Evolutionary conservation across 495 filamentous ascomycete species (phyloP).

Genomic region (Neurospora sp.): DNA sequence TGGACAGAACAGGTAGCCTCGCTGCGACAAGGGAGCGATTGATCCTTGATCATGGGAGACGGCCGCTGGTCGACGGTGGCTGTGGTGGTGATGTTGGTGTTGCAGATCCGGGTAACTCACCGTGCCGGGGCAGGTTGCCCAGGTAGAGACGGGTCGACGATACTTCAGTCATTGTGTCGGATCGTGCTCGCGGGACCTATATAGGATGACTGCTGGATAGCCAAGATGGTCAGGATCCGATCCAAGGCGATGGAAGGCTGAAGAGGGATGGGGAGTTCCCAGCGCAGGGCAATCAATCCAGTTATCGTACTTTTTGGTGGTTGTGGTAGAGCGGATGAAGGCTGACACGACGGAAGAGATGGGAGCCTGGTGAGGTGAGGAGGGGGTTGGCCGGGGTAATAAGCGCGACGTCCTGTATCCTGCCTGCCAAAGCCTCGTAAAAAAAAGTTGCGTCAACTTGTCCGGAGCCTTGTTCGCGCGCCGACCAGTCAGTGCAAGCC

Average conservation of each 20-base stretch:
- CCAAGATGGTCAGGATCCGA: background rate
- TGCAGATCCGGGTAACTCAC: slow-evolving; percentile 47
- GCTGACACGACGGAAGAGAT: background rate
- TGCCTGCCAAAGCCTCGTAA: background rate
- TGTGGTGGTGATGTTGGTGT: slow-evolving; percentile 17
- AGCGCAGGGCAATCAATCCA: background rate
- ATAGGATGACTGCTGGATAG: background rate
- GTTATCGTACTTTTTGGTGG: background rate
- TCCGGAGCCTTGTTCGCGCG: background rate
- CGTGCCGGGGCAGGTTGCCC: slow-evolving; percentile 92
- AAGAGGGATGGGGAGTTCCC: background rate
- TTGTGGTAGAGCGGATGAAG: background rate
- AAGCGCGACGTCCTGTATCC: background rate
- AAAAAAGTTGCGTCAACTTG: background rate
- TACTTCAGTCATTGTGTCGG: slow-evolving; percentile 56
- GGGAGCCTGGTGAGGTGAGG: background rate
- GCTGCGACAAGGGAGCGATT: background rate
- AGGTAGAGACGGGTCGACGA: slow-evolving; percentile 91
- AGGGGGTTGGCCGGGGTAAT: background rate
- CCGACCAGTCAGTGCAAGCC: background rate
- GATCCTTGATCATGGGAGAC: background rate
- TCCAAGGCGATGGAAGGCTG: background rate
- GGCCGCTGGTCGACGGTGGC: background rate
- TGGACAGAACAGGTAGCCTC: background rate
- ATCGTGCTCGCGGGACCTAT: background rate